Evolutionary conservation across 202 grass and related monocot genomes (phyloP).

Genomic region (Sporobolus alterniflorus): DNA sequence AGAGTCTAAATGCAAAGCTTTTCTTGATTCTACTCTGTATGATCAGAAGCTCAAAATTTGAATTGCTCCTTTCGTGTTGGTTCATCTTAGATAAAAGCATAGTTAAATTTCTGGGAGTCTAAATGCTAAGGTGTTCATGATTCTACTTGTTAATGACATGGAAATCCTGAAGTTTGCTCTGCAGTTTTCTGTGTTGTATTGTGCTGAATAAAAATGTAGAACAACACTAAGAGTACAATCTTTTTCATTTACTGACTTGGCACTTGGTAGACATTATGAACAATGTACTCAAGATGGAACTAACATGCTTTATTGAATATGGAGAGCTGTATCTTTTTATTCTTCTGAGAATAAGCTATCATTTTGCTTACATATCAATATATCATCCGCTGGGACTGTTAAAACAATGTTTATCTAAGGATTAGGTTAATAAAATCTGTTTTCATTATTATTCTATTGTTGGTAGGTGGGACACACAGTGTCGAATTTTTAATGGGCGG

Average conservation of each 20-base stretch:
- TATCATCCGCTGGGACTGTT: not conserved
- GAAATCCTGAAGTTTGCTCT: not conserved
- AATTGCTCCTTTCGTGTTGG: not conserved
- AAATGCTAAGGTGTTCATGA: not conserved
- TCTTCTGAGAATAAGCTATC: not conserved
- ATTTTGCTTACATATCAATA: not conserved
- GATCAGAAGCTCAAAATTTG: not conserved
- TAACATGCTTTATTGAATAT: constrained; percentile 7
- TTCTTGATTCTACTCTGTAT: not conserved
- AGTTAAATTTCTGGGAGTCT: constrained; percentile 47
- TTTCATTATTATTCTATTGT: constrained; percentile 1
- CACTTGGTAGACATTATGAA: not conserved
- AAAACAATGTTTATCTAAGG: constrained; percentile 4
- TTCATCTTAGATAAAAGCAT: not conserved
- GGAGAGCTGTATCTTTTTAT: not conserved
- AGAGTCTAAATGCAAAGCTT: constrained; percentile 3
- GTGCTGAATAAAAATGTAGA: not conserved
- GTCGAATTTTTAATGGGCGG: no score
- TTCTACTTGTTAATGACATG: not conserved
- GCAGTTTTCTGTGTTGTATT: not conserved
- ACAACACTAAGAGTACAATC: not conserved
- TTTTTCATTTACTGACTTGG: not conserved
- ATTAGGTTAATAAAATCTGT: constrained; percentile 2
- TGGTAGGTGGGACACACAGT: no score
- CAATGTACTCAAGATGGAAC: not conserved